These are phyloP conservation scores for Colletotrichum chlorophyti DNA, from an alignment of 2,329 filamentous ascomycete genomes.

Conservation along the genomic window DNA sequence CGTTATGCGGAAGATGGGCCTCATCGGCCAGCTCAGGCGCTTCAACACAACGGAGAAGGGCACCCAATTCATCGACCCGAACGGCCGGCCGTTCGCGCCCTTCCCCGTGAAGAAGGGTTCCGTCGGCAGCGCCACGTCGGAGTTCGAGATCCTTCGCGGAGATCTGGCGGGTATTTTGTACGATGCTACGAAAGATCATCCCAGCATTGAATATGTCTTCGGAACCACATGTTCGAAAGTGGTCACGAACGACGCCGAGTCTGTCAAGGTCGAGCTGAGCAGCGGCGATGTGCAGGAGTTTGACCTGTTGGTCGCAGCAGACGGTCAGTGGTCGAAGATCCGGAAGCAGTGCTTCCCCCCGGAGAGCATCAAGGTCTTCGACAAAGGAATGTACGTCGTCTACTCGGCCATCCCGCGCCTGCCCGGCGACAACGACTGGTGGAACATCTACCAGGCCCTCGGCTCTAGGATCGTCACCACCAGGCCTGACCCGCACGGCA, in stretches of 20 bases:
- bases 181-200: constrained; percentile 35
- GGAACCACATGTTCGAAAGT: constrained; percentile 21
- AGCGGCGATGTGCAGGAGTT: constrained; percentile 50
- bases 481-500: constrained; percentile 18
- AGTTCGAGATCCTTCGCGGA: constrained; percentile 66
- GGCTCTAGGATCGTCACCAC: constrained; percentile 6
- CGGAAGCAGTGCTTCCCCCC: constrained; percentile 47
- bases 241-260: constrained; percentile 32
- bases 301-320: constrained; percentile 61
- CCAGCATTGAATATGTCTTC: constrained; percentile 38
- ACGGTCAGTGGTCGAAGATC: constrained; percentile 58
- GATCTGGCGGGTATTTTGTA: constrained; percentile 58
- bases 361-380: constrained; percentile 28
- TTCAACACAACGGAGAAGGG: constrained; percentile 55
- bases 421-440: constrained; percentile 27
- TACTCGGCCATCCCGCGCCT: constrained; percentile 42
- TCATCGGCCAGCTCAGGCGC: constrained; percentile 43
- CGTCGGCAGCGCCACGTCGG: constrained; percentile 53
- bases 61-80: constrained; percentile 49
- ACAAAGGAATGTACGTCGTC: constrained; percentile 35
- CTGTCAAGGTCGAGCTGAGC: constrained; percentile 47
- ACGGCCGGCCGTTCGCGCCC: constrained; percentile 43
- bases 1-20: constrained; percentile 39
- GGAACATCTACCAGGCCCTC: constrained; percentile 17
- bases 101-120: constrained; percentile 47